Evolutionary conservation across 345 rosid species (phyloP).

Genomic region (Salix purpurea): DNA sequence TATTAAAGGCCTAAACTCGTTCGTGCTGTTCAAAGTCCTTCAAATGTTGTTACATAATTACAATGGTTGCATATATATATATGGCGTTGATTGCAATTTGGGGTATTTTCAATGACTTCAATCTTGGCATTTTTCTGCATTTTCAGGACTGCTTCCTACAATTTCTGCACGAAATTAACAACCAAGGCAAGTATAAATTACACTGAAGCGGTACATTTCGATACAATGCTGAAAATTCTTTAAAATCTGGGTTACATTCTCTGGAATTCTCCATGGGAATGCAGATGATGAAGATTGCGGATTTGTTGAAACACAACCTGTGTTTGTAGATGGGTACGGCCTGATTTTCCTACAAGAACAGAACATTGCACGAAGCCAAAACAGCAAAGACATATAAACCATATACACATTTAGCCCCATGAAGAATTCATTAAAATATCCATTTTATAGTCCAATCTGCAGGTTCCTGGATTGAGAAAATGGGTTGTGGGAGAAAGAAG

Average conservation of each 20-base stretch:
- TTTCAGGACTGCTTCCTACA: conserved; percentile 60
- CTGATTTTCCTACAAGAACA: conserved; percentile 58
- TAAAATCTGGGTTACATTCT: conserved; percentile 55
- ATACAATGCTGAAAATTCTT: not conserved
- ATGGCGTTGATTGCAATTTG: conserved; percentile 43
- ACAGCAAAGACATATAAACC: not conserved
- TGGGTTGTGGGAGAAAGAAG: conserved; percentile 58
- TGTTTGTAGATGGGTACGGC: conserved; percentile 86
- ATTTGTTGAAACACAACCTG: conserved; percentile 83
- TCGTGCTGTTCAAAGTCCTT: not conserved
- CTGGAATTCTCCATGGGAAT: conserved; percentile 67
- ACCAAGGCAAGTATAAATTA: not conserved
- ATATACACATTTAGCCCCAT: not conserved
- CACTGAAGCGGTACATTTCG: not conserved
- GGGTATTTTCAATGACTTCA: conserved; percentile 55
- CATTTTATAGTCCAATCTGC: conserved; percentile 61
- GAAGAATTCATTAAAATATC: conserved; percentile 35
- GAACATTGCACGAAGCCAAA: not conserved
- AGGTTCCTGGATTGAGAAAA: conserved; percentile 83
- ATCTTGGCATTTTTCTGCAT: conserved; percentile 72
- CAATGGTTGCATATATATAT: not conserved
- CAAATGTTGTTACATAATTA: not conserved
- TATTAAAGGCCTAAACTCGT: not conserved
- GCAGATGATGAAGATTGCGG: conserved; percentile 79
- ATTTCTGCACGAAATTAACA: conserved; percentile 37